Evolutionary conservation across 805 yeast species (phyloP), one percentile per base, ranked within the genome.

Genomic region (Debaryomyces tyrocola): DNA sequence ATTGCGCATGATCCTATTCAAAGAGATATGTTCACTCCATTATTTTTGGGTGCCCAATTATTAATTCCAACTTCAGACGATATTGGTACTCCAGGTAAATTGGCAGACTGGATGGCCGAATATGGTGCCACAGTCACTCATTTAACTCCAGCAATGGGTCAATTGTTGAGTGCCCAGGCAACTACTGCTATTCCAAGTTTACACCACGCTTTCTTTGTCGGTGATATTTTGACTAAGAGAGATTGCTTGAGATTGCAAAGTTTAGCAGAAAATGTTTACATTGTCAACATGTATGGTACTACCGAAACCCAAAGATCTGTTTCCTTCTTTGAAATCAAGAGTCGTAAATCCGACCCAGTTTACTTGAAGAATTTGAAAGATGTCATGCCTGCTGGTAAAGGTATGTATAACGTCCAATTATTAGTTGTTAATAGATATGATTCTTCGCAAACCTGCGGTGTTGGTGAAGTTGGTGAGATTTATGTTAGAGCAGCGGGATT

Each of bases 81-180:
- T 66, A 94, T 94, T 58, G 99, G 99, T 40, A 94, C 99, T 3
- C 99, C 99, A 5, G 99, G 99, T 27, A 84, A 87, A 60, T 77
- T 94, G 45, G 99, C 99, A 6, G 94, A 89, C 58, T 94, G 99
- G 99, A 91, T 94, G 96, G 81, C 85, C 29, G 83, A 78, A 47
- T 82, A 90, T 57, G 88, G 87, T 12, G 97, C 97, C 21, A 85
- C 97, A 1, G 97, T 94, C 1, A 94, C 99, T 1, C 99, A 94
- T 67, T 79, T 94, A 69, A 94, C 99, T 0, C 99, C 99, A 4
- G 99, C 99, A 5, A 94, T 95, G 99, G 99, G 99, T 51, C 99
- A 94, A 69, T 74, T 94, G 47, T 75, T 94, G 57, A 86, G 96
- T 50, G 97, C 98, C 4, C 97, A 94, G 72, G 99, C 99, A 15